Evolutionary conservation across 2,329 filamentous ascomycete species (phyloP).

Genomic region (Talaromyces amestolkiae): DNA sequence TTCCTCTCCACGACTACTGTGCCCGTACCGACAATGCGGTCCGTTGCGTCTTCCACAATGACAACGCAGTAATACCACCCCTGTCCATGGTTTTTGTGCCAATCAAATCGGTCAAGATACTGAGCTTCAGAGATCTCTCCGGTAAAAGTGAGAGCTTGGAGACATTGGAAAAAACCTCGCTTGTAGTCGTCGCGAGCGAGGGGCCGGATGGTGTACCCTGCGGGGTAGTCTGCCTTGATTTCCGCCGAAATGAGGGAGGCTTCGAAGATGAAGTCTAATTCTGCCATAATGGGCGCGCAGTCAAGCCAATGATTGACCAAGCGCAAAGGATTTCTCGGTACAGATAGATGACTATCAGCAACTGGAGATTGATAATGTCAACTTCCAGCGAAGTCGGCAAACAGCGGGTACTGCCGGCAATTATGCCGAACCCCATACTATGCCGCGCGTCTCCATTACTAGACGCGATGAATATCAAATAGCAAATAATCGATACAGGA

Average conservation of each 20-base stretch:
- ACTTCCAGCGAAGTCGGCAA: too few species aligned
- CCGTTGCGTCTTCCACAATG: conserved; percentile 11
- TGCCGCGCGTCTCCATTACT: too few species aligned
- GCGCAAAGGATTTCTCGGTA: too few species aligned
- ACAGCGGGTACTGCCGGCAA: too few species aligned
- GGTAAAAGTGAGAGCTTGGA: conserved; percentile 15
- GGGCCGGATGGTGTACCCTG: conserved; percentile 17
- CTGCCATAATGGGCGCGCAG: not conserved
- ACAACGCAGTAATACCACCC: conserved; percentile 20
- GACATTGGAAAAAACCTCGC: conserved; percentile 18
- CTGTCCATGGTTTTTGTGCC: conserved; percentile 14
- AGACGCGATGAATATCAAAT: too few species aligned
- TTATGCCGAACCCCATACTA: too few species aligned
- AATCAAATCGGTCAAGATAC: conserved; percentile 16
- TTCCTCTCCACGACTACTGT: conserved; percentile 16
- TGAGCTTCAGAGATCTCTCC: conserved; percentile 14
- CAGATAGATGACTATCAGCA: too few species aligned
- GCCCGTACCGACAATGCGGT: conserved; percentile 17
- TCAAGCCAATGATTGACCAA: too few species aligned
- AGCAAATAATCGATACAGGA: too few species aligned
- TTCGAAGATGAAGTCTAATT: conserved; percentile 12
- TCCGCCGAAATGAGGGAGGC: conserved; percentile 14
- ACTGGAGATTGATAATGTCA: too few species aligned
- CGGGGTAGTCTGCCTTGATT: conserved; percentile 11
- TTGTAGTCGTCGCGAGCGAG: conserved; percentile 19